Evolutionary conservation across 1,284 basidiomycete genomes (phyloP).

Genomic region (Sanghuangporus weigelae): DNA sequence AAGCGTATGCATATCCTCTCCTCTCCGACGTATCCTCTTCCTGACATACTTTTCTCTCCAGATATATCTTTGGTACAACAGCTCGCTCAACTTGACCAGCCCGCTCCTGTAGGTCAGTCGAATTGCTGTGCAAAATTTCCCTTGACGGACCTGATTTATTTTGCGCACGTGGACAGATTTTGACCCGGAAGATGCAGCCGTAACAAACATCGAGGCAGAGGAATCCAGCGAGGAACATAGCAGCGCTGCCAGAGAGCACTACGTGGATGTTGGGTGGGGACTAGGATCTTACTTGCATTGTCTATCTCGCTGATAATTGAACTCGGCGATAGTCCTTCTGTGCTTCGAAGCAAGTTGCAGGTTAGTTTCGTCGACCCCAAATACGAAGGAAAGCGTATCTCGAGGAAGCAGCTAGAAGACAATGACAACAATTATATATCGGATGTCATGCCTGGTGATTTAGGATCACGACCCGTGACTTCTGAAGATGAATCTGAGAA

Average conservation of each 20-base stretch:
- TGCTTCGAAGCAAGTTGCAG: slow-evolving; percentile 47
- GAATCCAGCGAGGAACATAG: slow-evolving; percentile 20
- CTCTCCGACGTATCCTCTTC: slow-evolving; percentile 8
- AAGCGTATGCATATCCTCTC: slow-evolving; percentile 1
- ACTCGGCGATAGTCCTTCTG: slow-evolving; percentile 51
- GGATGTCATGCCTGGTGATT: not conserved
- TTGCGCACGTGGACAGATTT: slow-evolving; percentile 44
- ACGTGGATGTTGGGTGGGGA: slow-evolving; percentile 76
- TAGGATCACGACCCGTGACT: slow-evolving; percentile 6
- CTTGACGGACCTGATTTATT: not conserved
- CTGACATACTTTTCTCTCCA: slow-evolving; percentile 24
- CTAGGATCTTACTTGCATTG: slow-evolving; percentile 7
- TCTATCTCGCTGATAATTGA: slow-evolving; percentile 6
- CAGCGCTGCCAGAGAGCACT: slow-evolving; percentile 62
- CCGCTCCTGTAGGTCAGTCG: slow-evolving; percentile 55
- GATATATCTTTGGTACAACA: slow-evolving; percentile 75
- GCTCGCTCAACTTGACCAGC: slow-evolving; percentile 70
- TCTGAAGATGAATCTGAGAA: slow-evolving; percentile 12
- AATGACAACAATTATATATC: slow-evolving; percentile 24
- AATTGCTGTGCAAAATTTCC: not conserved
- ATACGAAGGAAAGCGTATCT: slow-evolving; percentile 66
- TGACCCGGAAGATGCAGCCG: slow-evolving; percentile 66
- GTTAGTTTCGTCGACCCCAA: slow-evolving; percentile 64
- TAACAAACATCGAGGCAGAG: slow-evolving; percentile 26
- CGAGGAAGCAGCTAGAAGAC: slow-evolving; percentile 45